Conservation (phyloP, 2,329 filamentous ascomycete genomes). For the Talaromyces sp. region DNA sequence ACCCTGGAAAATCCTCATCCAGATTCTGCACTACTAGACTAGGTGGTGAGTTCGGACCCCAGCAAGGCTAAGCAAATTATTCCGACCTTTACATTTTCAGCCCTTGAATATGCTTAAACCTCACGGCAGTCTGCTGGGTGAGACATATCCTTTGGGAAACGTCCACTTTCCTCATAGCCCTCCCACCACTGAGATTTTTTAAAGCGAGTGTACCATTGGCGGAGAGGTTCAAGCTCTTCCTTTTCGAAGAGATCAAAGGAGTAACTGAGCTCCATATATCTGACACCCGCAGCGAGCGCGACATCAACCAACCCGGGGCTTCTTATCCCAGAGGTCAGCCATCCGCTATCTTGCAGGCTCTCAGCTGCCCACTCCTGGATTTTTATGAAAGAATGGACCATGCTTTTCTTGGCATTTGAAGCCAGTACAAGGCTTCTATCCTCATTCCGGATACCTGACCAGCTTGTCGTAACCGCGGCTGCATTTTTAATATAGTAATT, state of each 20-base stretch:
- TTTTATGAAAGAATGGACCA: neutral
- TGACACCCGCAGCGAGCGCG: neutral
- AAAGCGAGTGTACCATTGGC: neutral
- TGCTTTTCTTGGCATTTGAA: neutral
- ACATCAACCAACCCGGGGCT: neutral
- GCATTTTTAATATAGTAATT: slow-evolving; percentile 1
- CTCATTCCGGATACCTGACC: neutral
- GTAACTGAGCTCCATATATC: slow-evolving; percentile 1
- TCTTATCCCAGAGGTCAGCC: neutral
- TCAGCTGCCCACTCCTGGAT: neutral
- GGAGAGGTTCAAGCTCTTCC: neutral
- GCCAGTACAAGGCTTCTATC: neutral
- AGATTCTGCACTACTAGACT: no score
- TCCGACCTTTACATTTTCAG: neutral
- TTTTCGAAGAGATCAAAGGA: neutral
- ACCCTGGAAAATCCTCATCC: no score
- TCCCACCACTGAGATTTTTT: neutral
- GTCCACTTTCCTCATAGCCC: neutral
- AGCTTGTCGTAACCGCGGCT: neutral
- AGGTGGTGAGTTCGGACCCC: no score
- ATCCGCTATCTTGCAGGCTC: neutral
- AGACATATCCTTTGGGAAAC: neutral
- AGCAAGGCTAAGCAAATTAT: no score
- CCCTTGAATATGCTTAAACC: neutral
- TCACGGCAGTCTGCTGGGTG: neutral